These are phyloP conservation scores for Malbranchea cinnamomea DNA, from an alignment of 2,329 filamentous ascomycete species.

Conservation along the genomic window DNA sequence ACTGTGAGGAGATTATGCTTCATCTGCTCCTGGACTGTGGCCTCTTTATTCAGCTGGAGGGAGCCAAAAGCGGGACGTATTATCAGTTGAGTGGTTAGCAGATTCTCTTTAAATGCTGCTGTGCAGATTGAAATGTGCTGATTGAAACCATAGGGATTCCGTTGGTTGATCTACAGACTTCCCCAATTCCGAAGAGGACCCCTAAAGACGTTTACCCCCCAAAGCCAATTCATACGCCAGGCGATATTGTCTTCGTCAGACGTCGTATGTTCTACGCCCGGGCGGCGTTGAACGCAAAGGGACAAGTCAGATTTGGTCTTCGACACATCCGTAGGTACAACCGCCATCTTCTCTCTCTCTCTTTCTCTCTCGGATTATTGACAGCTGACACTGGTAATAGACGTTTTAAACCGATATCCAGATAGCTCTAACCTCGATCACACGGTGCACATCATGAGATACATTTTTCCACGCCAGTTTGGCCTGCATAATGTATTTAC, in stretches of 20 bases:
- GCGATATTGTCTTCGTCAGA: slow-evolving; percentile 59
- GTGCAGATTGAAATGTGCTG: neutral
- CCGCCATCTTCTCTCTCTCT: slow-evolving; percentile 2
- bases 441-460: slow-evolving; percentile 65
- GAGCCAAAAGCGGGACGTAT: slow-evolving; percentile 49
- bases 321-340: slow-evolving; percentile 62
- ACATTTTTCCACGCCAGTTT: slow-evolving; percentile 88
- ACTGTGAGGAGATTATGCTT: slow-evolving; percentile 63
- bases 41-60: slow-evolving; percentile 51
- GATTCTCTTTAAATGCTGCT: slow-evolving; percentile 6
- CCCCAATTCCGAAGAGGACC: neutral
- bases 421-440: slow-evolving; percentile 34
- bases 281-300: slow-evolving; percentile 53
- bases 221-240: slow-evolving; percentile 16
- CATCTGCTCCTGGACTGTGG: slow-evolving; percentile 63
- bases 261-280: slow-evolving; percentile 77
- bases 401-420: slow-evolving; percentile 62
- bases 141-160: slow-evolving; percentile 4
- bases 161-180: slow-evolving; percentile 5
- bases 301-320: slow-evolving; percentile 57
- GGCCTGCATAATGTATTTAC: slow-evolving; percentile 86
- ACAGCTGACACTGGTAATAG: slow-evolving; percentile 30
- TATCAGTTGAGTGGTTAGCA: slow-evolving; percentile 61
- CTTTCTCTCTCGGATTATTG: neutral
- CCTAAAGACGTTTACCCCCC: neutral